These are phyloP conservation scores for Sporothrix schenckii DNA, from an alignment of 2,329 filamentous ascomycete species.

Conservation along the genomic window DNA sequence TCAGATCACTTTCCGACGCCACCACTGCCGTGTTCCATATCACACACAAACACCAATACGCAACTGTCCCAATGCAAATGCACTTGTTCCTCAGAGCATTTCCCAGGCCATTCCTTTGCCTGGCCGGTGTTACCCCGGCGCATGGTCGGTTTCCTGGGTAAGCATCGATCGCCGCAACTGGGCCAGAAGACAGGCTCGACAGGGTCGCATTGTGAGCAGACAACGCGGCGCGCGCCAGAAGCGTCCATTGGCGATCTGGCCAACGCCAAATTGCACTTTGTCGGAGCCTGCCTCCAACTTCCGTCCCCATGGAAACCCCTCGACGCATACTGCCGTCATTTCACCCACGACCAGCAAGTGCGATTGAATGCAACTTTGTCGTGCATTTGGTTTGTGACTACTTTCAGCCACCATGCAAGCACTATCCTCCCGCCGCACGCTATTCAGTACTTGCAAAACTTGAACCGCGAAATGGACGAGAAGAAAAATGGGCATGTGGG, in stretches of 20 bases:
- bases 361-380: not conserved
- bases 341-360: slow-evolving; percentile 4
- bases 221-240: slow-evolving; percentile 5
- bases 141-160: slow-evolving; percentile 12
- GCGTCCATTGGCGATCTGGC: slow-evolving; percentile 19
- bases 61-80: not conserved
- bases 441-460: slow-evolving; percentile 12
- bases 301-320: slow-evolving; percentile 30
- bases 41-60: slow-evolving; percentile 20
- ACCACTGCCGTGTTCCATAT: slow-evolving; percentile 24
- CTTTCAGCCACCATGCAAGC: slow-evolving; percentile 29
- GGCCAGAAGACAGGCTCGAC: not conserved
- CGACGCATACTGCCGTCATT: slow-evolving; percentile 19
- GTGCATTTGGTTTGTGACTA: slow-evolving; percentile 1
- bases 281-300: not conserved
- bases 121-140: slow-evolving; percentile 1
- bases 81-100: not conserved
- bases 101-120: not conserved
- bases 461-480: not conserved
- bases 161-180: slow-evolving; percentile 6
- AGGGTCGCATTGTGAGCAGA: slow-evolving; percentile 9
- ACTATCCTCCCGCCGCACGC: slow-evolving; percentile 23
- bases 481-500: slow-evolving; percentile 28
- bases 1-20: slow-evolving; percentile 2
- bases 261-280: slow-evolving; percentile 23